These are phyloP conservation scores for Gaertneriomyces sp. DNA, from an alignment of 192 early-diverging fungal species.

Conservation along the genomic window DNA sequence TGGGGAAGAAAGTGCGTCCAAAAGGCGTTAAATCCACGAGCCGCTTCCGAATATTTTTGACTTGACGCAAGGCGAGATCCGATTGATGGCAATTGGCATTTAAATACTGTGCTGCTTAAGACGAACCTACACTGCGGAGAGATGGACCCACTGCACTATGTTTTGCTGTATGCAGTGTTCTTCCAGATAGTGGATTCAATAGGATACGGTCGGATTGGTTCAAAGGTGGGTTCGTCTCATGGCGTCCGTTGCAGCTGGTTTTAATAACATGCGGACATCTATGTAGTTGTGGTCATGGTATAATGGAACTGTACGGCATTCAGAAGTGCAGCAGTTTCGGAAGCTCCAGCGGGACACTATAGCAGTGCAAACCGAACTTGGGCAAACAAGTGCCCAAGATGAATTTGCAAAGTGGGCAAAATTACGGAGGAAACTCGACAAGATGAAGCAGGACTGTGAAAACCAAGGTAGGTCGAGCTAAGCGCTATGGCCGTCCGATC, in stretches of 20 bases:
- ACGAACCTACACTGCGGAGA: too few species aligned
- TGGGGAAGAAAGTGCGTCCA: too few species aligned
- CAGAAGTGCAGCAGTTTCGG: neutral
- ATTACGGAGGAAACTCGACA: slow-evolving; percentile 75
- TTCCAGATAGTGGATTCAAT: slow-evolving; percentile 17
- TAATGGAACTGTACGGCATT: neutral
- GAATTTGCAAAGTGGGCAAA: slow-evolving; percentile 93
- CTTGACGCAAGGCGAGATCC: too few species aligned
- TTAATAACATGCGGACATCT: slow-evolving; percentile 2
- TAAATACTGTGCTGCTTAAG: too few species aligned
- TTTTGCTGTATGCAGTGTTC: slow-evolving; percentile 13
- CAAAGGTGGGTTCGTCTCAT: slow-evolving; percentile 8
- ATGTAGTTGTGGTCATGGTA: slow-evolving; percentile 11
- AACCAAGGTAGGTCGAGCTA: slow-evolving; percentile 46
- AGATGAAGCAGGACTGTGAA: slow-evolving; percentile 66
- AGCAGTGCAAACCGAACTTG: slow-evolving; percentile 10
- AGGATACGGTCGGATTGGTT: slow-evolving; percentile 11
- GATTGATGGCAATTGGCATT: too few species aligned
- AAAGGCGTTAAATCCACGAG: too few species aligned
- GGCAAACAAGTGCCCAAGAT: slow-evolving; percentile 48
- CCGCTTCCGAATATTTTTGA: too few species aligned
- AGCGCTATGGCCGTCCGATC: neutral
- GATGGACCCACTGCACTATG: slow-evolving; percentile 18
- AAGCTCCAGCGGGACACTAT: slow-evolving; percentile 10
- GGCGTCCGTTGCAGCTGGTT: neutral